Base-by-base conservation (phyloP, 2,329 filamentous ascomycete species). In the Fusarium temperatum region DNA sequence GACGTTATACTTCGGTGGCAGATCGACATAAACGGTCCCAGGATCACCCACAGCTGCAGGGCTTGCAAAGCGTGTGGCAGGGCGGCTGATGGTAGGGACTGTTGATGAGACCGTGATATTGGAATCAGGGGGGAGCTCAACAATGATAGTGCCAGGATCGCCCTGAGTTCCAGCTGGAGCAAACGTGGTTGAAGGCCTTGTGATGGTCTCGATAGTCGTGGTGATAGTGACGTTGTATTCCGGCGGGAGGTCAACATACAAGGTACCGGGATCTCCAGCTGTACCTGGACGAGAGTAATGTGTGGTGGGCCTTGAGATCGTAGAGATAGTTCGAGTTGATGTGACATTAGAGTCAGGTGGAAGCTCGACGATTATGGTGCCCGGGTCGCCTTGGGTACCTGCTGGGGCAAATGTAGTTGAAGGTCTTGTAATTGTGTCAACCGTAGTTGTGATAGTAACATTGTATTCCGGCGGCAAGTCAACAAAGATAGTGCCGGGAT, bases 391-490 rank as follows among this genome's bases (percentile, higher is more conserved):
- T 35, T 50, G 65, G 2, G 48, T 47, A 3, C 26, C 65, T 10
- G 70, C 64, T 15, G 59, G 45, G 12, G 55, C 47, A 38, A 62
- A 73, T 6, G 69, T 70, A 2, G 69, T 73, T n/a, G 51, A 61
- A 11, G 53, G 42, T 26, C 54, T 48, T 5, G 55, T 69, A 12
- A 68, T 65, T 4, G 70, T 59, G 32, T 53, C 56, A 10, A 73
- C 15, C 9, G 57, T 65, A 4, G 59, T 39, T 4, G 68, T 71
- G 5, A 39, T 17, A 4, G 68, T 71, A 4, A 71, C 66, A 30
- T 71, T 71, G 6, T 70, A 69, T 9, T 70, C 44, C 8, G 66
- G 66, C 30, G 68, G 68, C 8, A 70, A 44, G 24, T 71, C 66
- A 18, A 71, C 44, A 2, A 48, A 48, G 6, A 71, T 28, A 4